These are phyloP conservation scores for Phylloporus arenicola DNA, from an alignment of 768 basidiomycete species.

Conservation along the genomic window DNA sequence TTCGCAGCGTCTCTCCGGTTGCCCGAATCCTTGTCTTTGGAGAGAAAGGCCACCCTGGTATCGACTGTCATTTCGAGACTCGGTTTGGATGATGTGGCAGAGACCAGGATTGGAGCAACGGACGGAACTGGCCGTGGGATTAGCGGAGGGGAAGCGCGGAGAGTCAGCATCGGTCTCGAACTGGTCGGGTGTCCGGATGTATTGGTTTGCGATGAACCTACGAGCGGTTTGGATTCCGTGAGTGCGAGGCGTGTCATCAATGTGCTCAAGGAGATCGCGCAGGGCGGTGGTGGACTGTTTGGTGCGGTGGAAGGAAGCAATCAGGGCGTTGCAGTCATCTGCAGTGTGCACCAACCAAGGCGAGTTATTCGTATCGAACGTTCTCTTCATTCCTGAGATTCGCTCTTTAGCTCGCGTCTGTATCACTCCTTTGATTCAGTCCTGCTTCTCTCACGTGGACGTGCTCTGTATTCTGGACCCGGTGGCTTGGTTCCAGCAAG, in stretches of 20 bases:
- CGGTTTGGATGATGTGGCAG: conserved; percentile 62
- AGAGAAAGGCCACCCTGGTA: conserved; percentile 64
- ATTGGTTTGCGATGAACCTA: conserved; percentile 84
- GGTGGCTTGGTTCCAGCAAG: conserved; percentile 67
- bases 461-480: conserved; percentile 71
- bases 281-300: conserved; percentile 30
- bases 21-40: conserved; percentile 60
- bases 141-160: conserved; percentile 86
- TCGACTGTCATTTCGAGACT: conserved; percentile 69
- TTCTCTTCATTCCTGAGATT: background rate
- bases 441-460: conserved; percentile 71
- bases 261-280: conserved; percentile 71
- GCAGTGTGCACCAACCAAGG: conserved; percentile 87
- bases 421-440: conserved; percentile 84
- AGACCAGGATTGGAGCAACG: conserved; percentile 62
- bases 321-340: conserved; percentile 75
- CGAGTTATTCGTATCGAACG: conserved; percentile 20
- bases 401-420: conserved; percentile 57
- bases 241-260: conserved; percentile 77
- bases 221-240: conserved; percentile 78
- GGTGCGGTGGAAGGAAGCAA: conserved; percentile 27
- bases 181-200: conserved; percentile 82
- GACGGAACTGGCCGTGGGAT: conserved; percentile 75
- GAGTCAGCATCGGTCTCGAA: conserved; percentile 88
- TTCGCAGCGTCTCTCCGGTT: conserved; percentile 85